phyloP scores from a whole-genome alignment of 116 monocot genomes.

The Posidonia oceanica region DNA sequence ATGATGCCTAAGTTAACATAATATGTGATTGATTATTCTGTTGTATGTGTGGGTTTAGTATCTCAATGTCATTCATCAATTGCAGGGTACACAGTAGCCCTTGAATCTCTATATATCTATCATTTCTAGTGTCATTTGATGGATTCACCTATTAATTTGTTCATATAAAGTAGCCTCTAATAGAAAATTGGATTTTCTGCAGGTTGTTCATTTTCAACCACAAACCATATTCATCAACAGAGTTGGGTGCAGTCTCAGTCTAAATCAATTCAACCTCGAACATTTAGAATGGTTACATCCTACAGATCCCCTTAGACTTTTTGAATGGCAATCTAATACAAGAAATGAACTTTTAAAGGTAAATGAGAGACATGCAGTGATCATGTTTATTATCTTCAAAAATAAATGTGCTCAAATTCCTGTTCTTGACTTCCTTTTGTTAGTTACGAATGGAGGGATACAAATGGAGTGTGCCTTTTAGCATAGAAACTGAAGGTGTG shows the following conservation, averaged over 20 bases:
- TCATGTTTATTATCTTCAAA: constrained; percentile 3
- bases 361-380: not conserved
- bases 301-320: constrained; percentile 56
- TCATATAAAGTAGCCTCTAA: not conserved
- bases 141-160: no score
- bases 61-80: no score
- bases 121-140: no score
- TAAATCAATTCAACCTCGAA: constrained; percentile 49
- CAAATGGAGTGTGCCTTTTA: constrained; percentile 90
- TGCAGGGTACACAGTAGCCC: no score
- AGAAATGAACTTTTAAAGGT: constrained; percentile 69
- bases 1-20: no score
- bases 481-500: constrained; percentile 65
- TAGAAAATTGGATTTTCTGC: constrained; percentile 10
- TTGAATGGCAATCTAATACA: constrained; percentile 59
- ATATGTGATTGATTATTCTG: no score
- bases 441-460: constrained; percentile 77
- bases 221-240: constrained; percentile 76
- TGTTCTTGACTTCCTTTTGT: constrained; percentile 2
- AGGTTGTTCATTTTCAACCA: constrained; percentile 81
- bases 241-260: constrained; percentile 39
- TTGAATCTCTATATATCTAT: no score
- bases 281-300: constrained; percentile 41
- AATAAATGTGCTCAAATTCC: not conserved
- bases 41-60: no score